These are phyloP conservation scores for Bryum argenteum DNA, from an alignment of 225 moss, liverwort and hornwort genomes.

Conservation along the genomic window DNA sequence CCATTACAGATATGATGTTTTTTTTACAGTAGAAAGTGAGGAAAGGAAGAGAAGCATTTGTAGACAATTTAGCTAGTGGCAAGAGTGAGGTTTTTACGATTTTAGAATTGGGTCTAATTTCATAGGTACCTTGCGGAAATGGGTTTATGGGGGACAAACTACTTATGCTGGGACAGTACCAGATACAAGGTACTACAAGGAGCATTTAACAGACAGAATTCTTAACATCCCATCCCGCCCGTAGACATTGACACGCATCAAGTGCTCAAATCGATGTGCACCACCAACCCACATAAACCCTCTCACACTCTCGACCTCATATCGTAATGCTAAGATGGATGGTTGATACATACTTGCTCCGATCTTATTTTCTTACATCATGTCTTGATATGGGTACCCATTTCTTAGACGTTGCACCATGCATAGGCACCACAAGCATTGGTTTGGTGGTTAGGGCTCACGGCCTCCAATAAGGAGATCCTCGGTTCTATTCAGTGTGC, in stretches of 20 bases:
- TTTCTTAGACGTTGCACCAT: neutral
- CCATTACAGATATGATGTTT: too few relatives aligned
- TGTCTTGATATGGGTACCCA: neutral
- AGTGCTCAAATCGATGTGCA: constrained; percentile 14
- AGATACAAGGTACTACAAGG: neutral
- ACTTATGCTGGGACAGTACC: neutral
- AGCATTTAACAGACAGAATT: neutral
- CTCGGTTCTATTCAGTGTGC: too few relatives aligned
- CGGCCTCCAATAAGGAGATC: too few relatives aligned
- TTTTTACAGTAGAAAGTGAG: too few relatives aligned
- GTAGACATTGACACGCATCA: neutral
- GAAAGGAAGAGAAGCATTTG: too few relatives aligned
- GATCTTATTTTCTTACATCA: neutral
- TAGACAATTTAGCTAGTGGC: too few relatives aligned
- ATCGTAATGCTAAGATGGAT: neutral
- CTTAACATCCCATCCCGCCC: neutral
- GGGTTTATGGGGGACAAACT: neutral
- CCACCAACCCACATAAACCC: constrained; percentile 20
- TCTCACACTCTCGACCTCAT: neutral
- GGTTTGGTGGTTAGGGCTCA: too few relatives aligned
- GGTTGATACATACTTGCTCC: neutral
- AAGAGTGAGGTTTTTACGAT: too few relatives aligned
- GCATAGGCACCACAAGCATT: too few relatives aligned
- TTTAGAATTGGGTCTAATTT: too few relatives aligned
- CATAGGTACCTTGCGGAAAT: too few relatives aligned